Evolutionary conservation across 257 asterid species (phyloP), one percentile per base, ranked within the genome.

Genomic region (Orobanche coerulescens): DNA sequence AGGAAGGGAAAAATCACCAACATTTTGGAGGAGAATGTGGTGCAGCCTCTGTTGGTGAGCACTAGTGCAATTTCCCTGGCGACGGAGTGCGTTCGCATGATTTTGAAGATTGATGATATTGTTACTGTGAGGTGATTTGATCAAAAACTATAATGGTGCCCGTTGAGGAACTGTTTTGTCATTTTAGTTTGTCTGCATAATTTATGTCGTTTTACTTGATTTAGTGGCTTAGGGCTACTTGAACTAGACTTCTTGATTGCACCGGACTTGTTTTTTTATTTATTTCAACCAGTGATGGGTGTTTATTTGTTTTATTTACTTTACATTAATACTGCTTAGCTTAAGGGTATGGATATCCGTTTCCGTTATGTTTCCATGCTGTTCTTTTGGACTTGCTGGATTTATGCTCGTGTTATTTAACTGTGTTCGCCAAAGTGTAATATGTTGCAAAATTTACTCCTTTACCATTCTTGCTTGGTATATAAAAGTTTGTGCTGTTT

Each of bases 1-100:
- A 87, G 99, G 96, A 89, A 93, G 80, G 99, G 99, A 19, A 96
- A 93, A 64, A 89, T 93, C 69, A 89, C 99, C 16, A 89, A 93
- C 76, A 93, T 93, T 25, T 73, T 87, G 88, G 99, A 89, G 79
- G 99, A 89, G 79, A 93, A 93, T 66, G 99, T 93, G 22, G 93
- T 93, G 75, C 99, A 93, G 81, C 99, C 99, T 4, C 76, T 93
- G 65, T 77, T 93, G 67, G 99, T 93, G 79, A 89, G 99, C 84
- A 93, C 99, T 36, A 93, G 99, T 69, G 95, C 97, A 7, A 78
- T 93, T 60, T 1, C 79, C 53, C 76, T 93, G 95, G 95, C 99
- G 10, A 76, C 95, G 0, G 97, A 93, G 71, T 93, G 99, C 25
- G 99, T 93, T 63, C 94, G 97, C 62, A 93, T 89, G 99, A 93